Percentiles rank a stretch among this genome's conserved stretches.
These are phyloP conservation scores for Parietichytrium sp. DNA, from an alignment of 108 stramenopile genomes.

Conservation along the genomic window DNA sequence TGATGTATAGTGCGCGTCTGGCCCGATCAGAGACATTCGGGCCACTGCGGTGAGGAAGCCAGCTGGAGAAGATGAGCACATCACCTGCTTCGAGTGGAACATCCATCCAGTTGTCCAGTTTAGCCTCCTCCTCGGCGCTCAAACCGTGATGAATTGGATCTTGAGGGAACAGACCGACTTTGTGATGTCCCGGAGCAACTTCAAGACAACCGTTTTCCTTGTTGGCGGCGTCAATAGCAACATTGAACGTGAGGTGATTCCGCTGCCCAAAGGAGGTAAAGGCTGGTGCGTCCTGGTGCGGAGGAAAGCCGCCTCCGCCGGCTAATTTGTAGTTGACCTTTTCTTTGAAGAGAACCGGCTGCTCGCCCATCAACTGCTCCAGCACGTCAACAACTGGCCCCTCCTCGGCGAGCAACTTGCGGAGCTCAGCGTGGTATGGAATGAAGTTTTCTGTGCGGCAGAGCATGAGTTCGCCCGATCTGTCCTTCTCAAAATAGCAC, in stretches of 20 bases:
- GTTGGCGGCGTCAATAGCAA: slow-evolving; percentile 45
- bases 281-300: slow-evolving; percentile 46
- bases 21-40: not conserved
- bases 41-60: slow-evolving; percentile 38
- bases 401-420: slow-evolving; percentile 2
- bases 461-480: not conserved
- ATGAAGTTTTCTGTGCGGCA: slow-evolving; percentile 25
- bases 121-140: slow-evolving; percentile 37
- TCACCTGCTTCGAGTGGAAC: not conserved
- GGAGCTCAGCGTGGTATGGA: slow-evolving; percentile 8
- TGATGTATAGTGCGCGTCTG: slow-evolving; percentile 39
- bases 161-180: slow-evolving; percentile 30
- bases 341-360: slow-evolving; percentile 44
- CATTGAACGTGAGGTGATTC: slow-evolving; percentile 39
- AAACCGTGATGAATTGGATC: not conserved
- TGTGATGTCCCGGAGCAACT: slow-evolving; percentile 35
- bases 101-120: slow-evolving; percentile 13
- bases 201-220: slow-evolving; percentile 41
- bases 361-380: slow-evolving; percentile 40
- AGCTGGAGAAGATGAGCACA: slow-evolving; percentile 38
- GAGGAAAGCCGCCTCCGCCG: slow-evolving; percentile 40
- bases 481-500: slow-evolving; percentile 27
- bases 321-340: slow-evolving; percentile 46
- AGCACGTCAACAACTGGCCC: slow-evolving; percentile 41
- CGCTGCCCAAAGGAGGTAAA: slow-evolving; percentile 22